Base-by-base conservation (phyloP, 805 yeast species). In the Blastobotrys terrestris region DNA sequence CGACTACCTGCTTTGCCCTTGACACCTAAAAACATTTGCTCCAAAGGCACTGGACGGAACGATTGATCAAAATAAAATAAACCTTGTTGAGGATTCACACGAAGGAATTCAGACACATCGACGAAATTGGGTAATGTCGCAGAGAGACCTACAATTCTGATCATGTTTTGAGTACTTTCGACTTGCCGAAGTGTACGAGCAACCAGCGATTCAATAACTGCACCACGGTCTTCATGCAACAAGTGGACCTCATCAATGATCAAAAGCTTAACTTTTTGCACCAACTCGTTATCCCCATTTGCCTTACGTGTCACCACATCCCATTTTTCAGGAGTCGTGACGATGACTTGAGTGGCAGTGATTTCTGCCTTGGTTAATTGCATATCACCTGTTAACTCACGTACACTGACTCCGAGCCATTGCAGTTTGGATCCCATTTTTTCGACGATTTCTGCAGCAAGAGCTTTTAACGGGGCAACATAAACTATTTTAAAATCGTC, bases 211-310 rank as follows among this genome's bases (percentile, higher is more conserved):
- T 94, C 99, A 57, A 94, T 88, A 4, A 94, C 99, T 6, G 97
- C 88, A 61, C 99, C 99, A 73, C 99, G 81, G 52, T 94, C 99
- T 78, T 94, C 99, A 62, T 94, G 98, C 50, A 94, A 76, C 63
- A 94, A 73, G 76, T 94, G 99, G 0, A 94, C 98, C 70, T 94
- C 99, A 74, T 94, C 99, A 55, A 94, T 91, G 54, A 94, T 88
- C 53, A 94, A 71, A 13, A 94, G 71, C 66, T 84, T 87, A 7
- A 94, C 95, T 61, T 89, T 90, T 11, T 86, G 81, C 2, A 88
- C 87, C 46, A 91, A 68, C 59, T 90, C 96, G 48, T 80, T 81
- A 62, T 91, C 97, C 50, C 97, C 97, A 59, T 78, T 85, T 40
- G 91, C 84, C 65, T 94, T 94, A 64, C 98, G 79, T 0, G 99